These are phyloP conservation scores for Phialophora tarda DNA, from an alignment of 2,329 filamentous ascomycete genomes.

Conservation along the genomic window DNA sequence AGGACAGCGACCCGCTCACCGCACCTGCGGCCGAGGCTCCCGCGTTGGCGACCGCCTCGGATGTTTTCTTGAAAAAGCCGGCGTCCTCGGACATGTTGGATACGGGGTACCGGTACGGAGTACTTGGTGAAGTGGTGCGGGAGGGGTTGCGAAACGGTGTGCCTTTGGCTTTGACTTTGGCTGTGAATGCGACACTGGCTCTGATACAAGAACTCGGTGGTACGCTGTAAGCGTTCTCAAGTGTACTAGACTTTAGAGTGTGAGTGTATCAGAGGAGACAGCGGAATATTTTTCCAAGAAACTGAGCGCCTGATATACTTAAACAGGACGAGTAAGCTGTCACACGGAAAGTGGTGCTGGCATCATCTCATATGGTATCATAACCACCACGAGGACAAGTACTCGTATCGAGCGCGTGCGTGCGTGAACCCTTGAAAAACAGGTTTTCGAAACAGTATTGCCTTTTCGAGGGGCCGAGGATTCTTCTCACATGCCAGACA, in stretches of 20 bases:
- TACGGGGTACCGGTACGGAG: not conserved
- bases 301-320: not conserved
- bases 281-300: not conserved
- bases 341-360: not conserved
- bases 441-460: conserved; percentile 13
- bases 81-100: conserved; percentile 32
- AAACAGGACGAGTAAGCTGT: not conserved
- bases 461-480: conserved; percentile 6
- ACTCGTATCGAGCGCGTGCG: too few relatives aligned
- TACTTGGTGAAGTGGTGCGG: not conserved
- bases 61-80: conserved; percentile 35
- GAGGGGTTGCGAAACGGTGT: not conserved
- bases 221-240: too few relatives aligned
- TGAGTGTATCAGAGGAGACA: not conserved
- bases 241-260: too few relatives aligned
- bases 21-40: conserved; percentile 34
- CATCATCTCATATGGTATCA: not conserved
- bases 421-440: conserved; percentile 1
- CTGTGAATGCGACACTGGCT: not conserved
- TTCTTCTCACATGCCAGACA: conserved; percentile 9
- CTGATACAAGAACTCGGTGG: not conserved
- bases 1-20: conserved; percentile 34
- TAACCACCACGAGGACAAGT: not conserved
- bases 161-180: not conserved
- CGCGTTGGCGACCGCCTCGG: conserved; percentile 36